Conservation (phyloP, 140 eudicot genomes). For the Oenanthe javanica region DNA sequence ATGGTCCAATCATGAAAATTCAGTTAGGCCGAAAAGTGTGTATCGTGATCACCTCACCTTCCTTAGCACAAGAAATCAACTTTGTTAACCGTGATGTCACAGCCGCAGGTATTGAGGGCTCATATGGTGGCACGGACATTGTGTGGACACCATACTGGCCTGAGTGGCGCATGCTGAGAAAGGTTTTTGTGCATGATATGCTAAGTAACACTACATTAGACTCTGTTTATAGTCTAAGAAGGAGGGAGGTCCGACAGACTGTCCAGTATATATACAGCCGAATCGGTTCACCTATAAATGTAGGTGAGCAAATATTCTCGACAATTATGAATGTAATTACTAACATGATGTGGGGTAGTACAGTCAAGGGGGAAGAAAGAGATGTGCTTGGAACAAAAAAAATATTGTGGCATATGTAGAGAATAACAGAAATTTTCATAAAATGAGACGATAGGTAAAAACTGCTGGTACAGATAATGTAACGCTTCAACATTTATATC, state of each 20-base stretch:
- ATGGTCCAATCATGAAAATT: slow-evolving; percentile 37
- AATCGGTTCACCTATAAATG: slow-evolving; percentile 25
- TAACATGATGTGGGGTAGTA: not conserved
- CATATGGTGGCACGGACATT: slow-evolving; percentile 33
- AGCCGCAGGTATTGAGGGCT: slow-evolving; percentile 14
- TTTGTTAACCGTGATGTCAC: slow-evolving; percentile 39
- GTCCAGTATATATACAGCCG: slow-evolving; percentile 9
- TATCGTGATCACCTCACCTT: slow-evolving; percentile 34
- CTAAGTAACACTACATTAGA: slow-evolving; percentile 19
- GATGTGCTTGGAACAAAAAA: slow-evolving; percentile 11
- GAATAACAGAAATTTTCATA: too few relatives aligned
- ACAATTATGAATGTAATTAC: slow-evolving; percentile 30
- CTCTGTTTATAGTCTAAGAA: slow-evolving; percentile 19
- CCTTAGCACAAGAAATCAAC: too few relatives aligned
- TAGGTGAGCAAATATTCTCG: slow-evolving; percentile 34
- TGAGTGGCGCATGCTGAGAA: slow-evolving; percentile 48
- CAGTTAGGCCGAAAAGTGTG: slow-evolving; percentile 27
- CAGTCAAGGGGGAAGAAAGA: slow-evolving; percentile 16
- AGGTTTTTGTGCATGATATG: slow-evolving; percentile 31
- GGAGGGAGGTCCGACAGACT: slow-evolving; percentile 26
- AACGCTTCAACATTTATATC: not conserved
- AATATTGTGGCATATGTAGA: too few relatives aligned
- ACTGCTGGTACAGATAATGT: not conserved
- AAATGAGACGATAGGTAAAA: too few relatives aligned
- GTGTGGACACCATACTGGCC: slow-evolving; percentile 34